Conservation (phyloP, 306 rosid species). For the Cercis canadensis region DNA sequence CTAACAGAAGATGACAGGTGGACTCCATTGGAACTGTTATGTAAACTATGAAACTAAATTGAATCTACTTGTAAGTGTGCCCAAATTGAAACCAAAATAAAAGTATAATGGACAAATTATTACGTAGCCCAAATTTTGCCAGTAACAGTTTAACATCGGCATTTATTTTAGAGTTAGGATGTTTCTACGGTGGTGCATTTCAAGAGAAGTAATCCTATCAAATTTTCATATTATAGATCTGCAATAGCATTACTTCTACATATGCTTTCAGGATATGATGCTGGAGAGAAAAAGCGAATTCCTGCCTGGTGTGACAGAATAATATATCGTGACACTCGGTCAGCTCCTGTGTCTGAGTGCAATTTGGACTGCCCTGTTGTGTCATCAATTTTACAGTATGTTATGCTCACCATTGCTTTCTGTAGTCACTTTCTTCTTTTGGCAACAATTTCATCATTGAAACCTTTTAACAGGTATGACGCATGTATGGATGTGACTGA, state of each 20-base stretch:
- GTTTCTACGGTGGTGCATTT: too few relatives aligned
- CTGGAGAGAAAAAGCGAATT: slow-evolving; percentile 98
- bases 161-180: too few relatives aligned
- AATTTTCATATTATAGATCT: too few relatives aligned
- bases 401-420: slow-evolving; percentile 36
- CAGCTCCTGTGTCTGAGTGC: slow-evolving; percentile 63
- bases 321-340: slow-evolving; percentile 91
- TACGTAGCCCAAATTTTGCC: background rate
- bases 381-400: slow-evolving; percentile 86
- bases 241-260: slow-evolving; percentile 20
- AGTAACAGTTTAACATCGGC: background rate
- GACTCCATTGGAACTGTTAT: background rate
- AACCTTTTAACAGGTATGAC: slow-evolving; percentile 71
- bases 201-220: too few relatives aligned
- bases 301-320: slow-evolving; percentile 99
- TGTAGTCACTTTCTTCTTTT: slow-evolving; percentile 17
- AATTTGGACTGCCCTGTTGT: slow-evolving; percentile 87
- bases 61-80: background rate
- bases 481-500: slow-evolving; percentile 99
- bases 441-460: slow-evolving; percentile 30
- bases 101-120: background rate
- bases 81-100: background rate
- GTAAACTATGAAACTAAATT: background rate
- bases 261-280: slow-evolving; percentile 76
- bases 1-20: background rate